Evolutionary conservation across 2,329 filamentous ascomycete genomes (phyloP).

Genomic region (Lasiodiplodia gonubiensis): DNA sequence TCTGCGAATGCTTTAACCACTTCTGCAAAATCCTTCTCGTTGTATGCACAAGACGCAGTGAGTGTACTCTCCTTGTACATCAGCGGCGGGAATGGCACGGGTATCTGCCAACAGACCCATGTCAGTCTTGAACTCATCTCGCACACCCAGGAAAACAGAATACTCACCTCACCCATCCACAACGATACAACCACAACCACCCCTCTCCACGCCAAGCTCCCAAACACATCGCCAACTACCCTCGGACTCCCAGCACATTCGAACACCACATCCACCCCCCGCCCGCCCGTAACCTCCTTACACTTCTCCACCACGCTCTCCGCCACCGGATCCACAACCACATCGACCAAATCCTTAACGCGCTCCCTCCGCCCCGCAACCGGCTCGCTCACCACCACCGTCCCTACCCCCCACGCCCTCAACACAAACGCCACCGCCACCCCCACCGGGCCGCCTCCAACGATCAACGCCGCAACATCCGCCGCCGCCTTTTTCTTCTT

Average conservation of each 20-base stretch:
- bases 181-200: slow-evolving; percentile 43
- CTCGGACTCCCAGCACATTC: slow-evolving; percentile 61
- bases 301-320: slow-evolving; percentile 40
- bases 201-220: slow-evolving; percentile 39
- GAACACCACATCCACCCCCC: slow-evolving; percentile 64
- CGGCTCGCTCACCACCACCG: slow-evolving; percentile 63
- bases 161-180: slow-evolving; percentile 42
- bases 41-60: slow-evolving; percentile 40
- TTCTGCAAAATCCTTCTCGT: slow-evolving; percentile 41
- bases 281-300: slow-evolving; percentile 45
- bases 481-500: slow-evolving; percentile 22
- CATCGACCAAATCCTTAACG: slow-evolving; percentile 44
- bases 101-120: slow-evolving; percentile 34
- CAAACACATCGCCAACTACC: slow-evolving; percentile 40
- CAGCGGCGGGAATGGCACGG: slow-evolving; percentile 36
- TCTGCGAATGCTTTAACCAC: slow-evolving; percentile 41
- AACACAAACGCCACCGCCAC: slow-evolving; percentile 55
- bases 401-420: slow-evolving; percentile 57
- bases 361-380: slow-evolving; percentile 57
- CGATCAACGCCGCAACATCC: slow-evolving; percentile 58
- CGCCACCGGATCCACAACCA: slow-evolving; percentile 37
- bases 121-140: neutral
- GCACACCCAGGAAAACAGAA: neutral
- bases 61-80: slow-evolving; percentile 41
- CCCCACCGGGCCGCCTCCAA: slow-evolving; percentile 69